Evolutionary conservation across 2,329 filamentous ascomycete genomes (phyloP), one percentile per base, ranked within the genome.

Genomic region (Ascomycota sp.): DNA sequence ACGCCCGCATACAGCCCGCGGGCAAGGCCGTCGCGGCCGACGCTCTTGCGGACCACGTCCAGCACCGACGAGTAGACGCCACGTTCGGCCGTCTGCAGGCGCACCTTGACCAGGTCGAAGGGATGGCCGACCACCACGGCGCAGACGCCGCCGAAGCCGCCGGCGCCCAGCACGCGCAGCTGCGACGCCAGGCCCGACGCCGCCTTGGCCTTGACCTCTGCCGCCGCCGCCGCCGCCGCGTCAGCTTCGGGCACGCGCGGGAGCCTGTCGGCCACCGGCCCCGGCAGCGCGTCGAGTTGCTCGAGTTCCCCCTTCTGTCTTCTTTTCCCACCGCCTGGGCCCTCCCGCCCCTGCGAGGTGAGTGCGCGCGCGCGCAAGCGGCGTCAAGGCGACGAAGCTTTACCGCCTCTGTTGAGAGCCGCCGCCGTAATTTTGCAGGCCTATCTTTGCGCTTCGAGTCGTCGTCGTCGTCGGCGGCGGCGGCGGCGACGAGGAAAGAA

Each of bases 91-190:
- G 89, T 98, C 62, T 98, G 89, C 52, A 98, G 61, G 34, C 89
- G 79, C 40, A 98, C 89, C 60, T 98, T 98, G 52, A 95, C 86
- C 43, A 98, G 65, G 52, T 98, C 89, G 50, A 98, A 98, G 8
- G 89, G 89, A 54, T 98, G 89, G 33, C 89, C 79, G 35, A 95
- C 85, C 25, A 98, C 52, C 32, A 98, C 89, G 33, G 89, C 86
- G 59, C 81, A 95, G 28, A 98, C 55, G 43, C 89, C 89, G 42
- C 89, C 89, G 35, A 92, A 91, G 37, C 83, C 89, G 43, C 89
- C 89, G 7, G 86, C 86, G 7, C 66, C 75, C 30, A 98, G 68
- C 25, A 86, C 89, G 35, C 86, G 76, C 38, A 92, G 53, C 50
- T 71, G 66, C 13, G 64, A 49, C 10, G 55, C 43, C 30, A 53